Base-by-base conservation (phyloP, 2,329 filamentous ascomycete genomes). In the Corinectria fuckeliana region DNA sequence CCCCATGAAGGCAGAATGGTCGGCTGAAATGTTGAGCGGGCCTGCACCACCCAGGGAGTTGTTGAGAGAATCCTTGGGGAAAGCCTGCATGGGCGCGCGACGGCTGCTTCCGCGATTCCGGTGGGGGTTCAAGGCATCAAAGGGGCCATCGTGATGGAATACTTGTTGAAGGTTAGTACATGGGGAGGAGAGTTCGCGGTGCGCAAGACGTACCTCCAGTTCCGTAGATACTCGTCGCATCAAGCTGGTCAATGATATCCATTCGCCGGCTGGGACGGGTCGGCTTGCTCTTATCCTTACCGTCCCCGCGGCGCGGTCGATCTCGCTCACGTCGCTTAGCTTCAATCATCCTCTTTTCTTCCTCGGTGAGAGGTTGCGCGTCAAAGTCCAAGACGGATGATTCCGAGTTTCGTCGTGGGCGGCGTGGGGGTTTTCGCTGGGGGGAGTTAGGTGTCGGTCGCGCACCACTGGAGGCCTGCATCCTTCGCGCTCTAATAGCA, bases 91-190 rank as follows among this genome's bases (percentile, higher is more conserved):
- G 1, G 95, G 95, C 6, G 95, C 93, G 54, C 91, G 88, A 60
- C 89, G 87, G 71, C 90, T 88, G 69, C 89, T 91, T 72, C 91
- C 91, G 58, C 91, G 88, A 76, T 98, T 99, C 65, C 95, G 91
- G 75, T 96, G 91, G 4, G 95, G 93, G 75, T 97, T 96, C 75
- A 95, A 91, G 18, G 95, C 95, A 76, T 99, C 95, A 71, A 97
- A 99, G 4, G 95, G 95, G 1, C 95, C 95, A 71, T 98, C 95
- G 72, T 99, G 95, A 71, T 99, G 95, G 78, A 98, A 97, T 67
- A 97, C 93, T 96, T 70, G 36, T n/a, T 47, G n/a, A 59, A 39
- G 41, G 50, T 63, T 49, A 65, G 61, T 23, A 58, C 41, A 32
- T 10, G 6, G 4, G 16, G 16, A 14, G 16, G 7, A 8, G 5